phyloP scores from a whole-genome alignment of 306 rosid genomes.

The Chamaecrista fasciculata region DNA sequence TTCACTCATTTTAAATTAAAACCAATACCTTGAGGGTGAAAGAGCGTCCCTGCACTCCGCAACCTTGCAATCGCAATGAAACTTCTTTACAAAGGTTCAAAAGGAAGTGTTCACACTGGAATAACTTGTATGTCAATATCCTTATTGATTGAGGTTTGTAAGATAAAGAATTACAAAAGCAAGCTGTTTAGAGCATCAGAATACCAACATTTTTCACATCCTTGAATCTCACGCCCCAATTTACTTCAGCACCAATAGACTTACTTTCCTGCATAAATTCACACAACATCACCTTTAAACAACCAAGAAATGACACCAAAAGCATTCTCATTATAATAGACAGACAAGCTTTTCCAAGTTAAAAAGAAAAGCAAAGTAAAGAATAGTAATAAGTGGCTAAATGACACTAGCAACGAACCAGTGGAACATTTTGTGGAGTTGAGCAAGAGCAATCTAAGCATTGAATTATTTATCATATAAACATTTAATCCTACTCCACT shows the following conservation, averaged over 20 bases:
- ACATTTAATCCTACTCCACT: conserved; percentile 9
- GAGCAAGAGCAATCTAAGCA: background rate
- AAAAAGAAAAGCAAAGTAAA: background rate
- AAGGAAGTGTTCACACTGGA: conserved; percentile 74
- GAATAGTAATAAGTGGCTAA: background rate
- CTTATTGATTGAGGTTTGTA: conserved; percentile 21
- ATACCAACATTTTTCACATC: conserved; percentile 72
- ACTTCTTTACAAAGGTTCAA: conserved; percentile 88
- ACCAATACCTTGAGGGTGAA: conserved; percentile 76
- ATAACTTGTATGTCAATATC: conserved; percentile 38
- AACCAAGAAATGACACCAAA: conserved; percentile 10
- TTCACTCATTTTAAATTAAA: conserved; percentile 15
- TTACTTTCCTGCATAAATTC: conserved; percentile 68
- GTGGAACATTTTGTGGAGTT: conserved; percentile 9
- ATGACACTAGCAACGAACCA: background rate
- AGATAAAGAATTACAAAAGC: conserved; percentile 14
- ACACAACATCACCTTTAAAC: conserved; percentile 25
- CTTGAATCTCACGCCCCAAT: conserved; percentile 96
- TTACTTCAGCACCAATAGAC: conserved; percentile 96
- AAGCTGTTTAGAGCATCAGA: conserved; percentile 27
- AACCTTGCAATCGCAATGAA: conserved; percentile 69
- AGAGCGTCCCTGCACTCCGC: conserved; percentile 77
- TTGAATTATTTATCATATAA: conserved; percentile 4
- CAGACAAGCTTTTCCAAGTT: conserved; percentile 1
- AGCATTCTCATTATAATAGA: conserved; percentile 13